Evolutionary conservation across 2,329 filamentous ascomycete genomes (phyloP).

Genomic region (Volutella citrinella): DNA sequence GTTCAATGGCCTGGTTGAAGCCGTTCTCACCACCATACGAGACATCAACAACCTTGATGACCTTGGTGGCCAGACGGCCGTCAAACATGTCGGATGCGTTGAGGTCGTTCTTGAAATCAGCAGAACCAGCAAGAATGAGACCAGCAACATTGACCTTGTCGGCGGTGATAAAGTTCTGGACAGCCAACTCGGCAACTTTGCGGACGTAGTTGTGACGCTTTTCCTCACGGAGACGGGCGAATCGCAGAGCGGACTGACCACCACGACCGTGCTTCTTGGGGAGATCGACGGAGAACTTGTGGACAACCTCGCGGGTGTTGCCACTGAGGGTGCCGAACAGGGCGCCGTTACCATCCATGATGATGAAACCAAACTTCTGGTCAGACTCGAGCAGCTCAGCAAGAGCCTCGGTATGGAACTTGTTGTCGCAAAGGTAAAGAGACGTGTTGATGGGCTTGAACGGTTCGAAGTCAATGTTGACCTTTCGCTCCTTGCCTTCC

Average conservation of each 20-base stretch:
- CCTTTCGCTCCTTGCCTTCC: conserved; percentile 98
- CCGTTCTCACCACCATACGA: conserved; percentile 99
- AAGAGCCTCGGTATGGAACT: conserved; percentile 97
- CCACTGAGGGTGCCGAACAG: conserved; percentile 96
- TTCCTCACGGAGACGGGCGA: conserved; percentile 97
- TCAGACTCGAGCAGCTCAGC: conserved; percentile 97
- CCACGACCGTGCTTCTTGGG: conserved; percentile 99
- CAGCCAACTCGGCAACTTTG: conserved; percentile 95
- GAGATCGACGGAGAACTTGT: conserved; percentile 98
- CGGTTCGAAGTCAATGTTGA: conserved; percentile 99
- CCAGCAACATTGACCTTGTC: conserved; percentile 99
- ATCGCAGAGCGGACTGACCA: conserved; percentile 99
- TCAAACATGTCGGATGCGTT: conserved; percentile 98
- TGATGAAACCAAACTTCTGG: conserved; percentile 98
- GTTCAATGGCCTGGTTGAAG: conserved; percentile 98
- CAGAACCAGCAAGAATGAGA: conserved; percentile 91
- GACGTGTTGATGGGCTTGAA: conserved; percentile 99
- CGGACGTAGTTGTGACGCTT: conserved; percentile 99
- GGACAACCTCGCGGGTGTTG: conserved; percentile 93
- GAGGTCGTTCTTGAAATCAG: conserved; percentile 99
- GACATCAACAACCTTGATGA: conserved; percentile 99
- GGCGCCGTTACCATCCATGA: conserved; percentile 99
- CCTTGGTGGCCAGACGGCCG: conserved; percentile 83
- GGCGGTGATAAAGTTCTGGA: conserved; percentile 97
- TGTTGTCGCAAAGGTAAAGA: conserved; percentile 99